Conservation (phyloP, 192 early-diverging fungal genomes). For the Entomortierella beljakovae region DNA sequence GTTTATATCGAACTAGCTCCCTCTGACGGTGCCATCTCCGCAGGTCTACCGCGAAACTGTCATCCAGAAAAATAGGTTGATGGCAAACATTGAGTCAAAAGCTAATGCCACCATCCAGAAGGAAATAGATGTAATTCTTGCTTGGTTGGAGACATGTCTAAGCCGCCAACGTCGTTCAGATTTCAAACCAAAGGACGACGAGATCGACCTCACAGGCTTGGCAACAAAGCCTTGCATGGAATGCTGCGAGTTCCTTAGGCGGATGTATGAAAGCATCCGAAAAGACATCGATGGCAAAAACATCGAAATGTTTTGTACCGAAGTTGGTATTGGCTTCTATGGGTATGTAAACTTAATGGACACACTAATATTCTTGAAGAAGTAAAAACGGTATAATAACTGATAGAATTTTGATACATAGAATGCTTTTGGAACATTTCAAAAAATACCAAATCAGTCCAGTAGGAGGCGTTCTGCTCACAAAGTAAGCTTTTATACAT, state of each 20-base stretch:
- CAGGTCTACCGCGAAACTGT: slow-evolving; percentile 89
- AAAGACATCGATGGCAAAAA: slow-evolving; percentile 81
- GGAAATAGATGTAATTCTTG: slow-evolving; percentile 76
- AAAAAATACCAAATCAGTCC: slow-evolving; percentile 89
- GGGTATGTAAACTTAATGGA: slow-evolving; percentile 61
- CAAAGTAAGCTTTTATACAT: slow-evolving; percentile 69
- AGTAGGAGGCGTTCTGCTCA: slow-evolving; percentile 87
- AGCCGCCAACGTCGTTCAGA: slow-evolving; percentile 89
- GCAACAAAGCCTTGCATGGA: slow-evolving; percentile 87
- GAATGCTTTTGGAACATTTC: slow-evolving; percentile 92
- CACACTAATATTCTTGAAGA: neutral
- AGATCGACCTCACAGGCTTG: slow-evolving; percentile 73
- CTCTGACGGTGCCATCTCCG: slow-evolving; percentile 73
- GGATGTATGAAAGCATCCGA: slow-evolving; percentile 68
- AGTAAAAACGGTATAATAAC: neutral
- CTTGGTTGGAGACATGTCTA: slow-evolving; percentile 78
- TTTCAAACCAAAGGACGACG: slow-evolving; percentile 92
- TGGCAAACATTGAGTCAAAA: slow-evolving; percentile 82
- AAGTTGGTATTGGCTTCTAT: slow-evolving; percentile 86
- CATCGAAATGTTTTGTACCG: slow-evolving; percentile 77
- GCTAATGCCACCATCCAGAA: slow-evolving; percentile 83
- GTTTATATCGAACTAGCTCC: slow-evolving; percentile 60
- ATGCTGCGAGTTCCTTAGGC: slow-evolving; percentile 80
- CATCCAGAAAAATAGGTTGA: slow-evolving; percentile 88
- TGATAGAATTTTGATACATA: slow-evolving; percentile 22